Evolutionary conservation across 345 rosid genomes (phyloP).

Genomic region (Populus pruinosa): DNA sequence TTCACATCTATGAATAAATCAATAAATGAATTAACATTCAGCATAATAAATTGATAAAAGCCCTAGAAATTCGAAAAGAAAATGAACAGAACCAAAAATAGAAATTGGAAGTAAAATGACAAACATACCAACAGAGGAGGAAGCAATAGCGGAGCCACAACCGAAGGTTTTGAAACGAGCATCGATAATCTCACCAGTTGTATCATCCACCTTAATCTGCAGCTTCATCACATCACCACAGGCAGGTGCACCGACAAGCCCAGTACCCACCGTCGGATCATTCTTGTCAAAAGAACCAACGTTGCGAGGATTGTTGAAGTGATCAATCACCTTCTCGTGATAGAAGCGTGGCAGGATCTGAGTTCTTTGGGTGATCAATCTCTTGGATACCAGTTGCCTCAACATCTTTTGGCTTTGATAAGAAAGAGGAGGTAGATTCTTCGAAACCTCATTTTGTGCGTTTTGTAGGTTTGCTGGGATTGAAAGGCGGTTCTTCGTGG

Average conservation of each 20-base stretch:
- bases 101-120: background rate
- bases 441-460: background rate
- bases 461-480: background rate
- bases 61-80: too few species aligned
- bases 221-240: constrained; percentile 99
- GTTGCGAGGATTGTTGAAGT: constrained; percentile 91
- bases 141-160: constrained; percentile 96
- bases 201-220: constrained; percentile 86
- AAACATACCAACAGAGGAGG: constrained; percentile 83
- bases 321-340: constrained; percentile 95
- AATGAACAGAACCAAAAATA: background rate
- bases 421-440: background rate
- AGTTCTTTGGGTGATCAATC: constrained; percentile 35
- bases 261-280: constrained; percentile 82
- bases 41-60: too few species aligned
- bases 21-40: background rate
- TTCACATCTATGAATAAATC: background rate
- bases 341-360: constrained; percentile 46
- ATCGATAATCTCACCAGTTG: constrained; percentile 74
- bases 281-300: constrained; percentile 94
- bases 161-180: constrained; percentile 99
- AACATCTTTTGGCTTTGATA: constrained; percentile 19
- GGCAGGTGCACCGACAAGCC: constrained; percentile 96
- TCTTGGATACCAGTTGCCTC: constrained; percentile 52
- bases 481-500: background rate